Evolutionary conservation across 495 filamentous ascomycete species (phyloP).

Genomic region (Hypoxylon subgilvum): DNA sequence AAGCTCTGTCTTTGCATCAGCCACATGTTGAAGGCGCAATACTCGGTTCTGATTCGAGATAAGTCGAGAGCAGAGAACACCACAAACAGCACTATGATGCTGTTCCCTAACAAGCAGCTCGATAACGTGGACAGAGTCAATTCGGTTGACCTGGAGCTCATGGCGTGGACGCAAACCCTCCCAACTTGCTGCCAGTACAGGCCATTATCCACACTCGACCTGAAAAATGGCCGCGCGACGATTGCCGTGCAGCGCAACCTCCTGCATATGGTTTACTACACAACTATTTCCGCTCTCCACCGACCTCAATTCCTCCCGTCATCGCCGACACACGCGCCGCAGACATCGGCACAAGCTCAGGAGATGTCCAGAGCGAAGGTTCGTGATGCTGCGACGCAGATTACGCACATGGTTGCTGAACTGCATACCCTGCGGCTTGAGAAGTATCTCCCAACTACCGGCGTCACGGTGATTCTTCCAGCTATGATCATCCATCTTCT

Average conservation of each 20-base stretch:
- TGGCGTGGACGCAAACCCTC: constrained; percentile 72
- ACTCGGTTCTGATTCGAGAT: constrained; percentile 83
- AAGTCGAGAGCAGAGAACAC: constrained; percentile 71
- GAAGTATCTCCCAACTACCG: constrained; percentile 81
- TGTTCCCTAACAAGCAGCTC: constrained; percentile 82
- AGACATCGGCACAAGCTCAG: constrained; percentile 64
- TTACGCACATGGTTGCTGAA: constrained; percentile 76
- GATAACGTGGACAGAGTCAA: constrained; percentile 76
- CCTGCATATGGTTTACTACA: constrained; percentile 87
- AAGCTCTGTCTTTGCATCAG: constrained; percentile 87
- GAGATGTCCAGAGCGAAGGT: constrained; percentile 82
- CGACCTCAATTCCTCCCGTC: constrained; percentile 84
- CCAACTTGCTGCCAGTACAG: constrained; percentile 70
- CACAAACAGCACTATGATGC: constrained; percentile 84
- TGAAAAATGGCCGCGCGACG: constrained; percentile 45
- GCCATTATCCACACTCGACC: constrained; percentile 54
- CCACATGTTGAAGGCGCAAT: constrained; percentile 82
- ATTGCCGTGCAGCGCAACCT: constrained; percentile 77
- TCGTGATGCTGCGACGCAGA: constrained; percentile 76
- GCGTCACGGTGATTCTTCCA: constrained; percentile 85
- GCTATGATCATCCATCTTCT: constrained; percentile 91
- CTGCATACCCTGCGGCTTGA: constrained; percentile 73
- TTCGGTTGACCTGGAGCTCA: constrained; percentile 73
- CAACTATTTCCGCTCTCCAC: constrained; percentile 85
- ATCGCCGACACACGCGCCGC: constrained; percentile 62